A percentile compares a stretch with the other conserved stretches of the same genome.
phyloP scores from a whole-genome alignment of 768 basidiomycete genomes.

The Tulasnella sp. region DNA sequence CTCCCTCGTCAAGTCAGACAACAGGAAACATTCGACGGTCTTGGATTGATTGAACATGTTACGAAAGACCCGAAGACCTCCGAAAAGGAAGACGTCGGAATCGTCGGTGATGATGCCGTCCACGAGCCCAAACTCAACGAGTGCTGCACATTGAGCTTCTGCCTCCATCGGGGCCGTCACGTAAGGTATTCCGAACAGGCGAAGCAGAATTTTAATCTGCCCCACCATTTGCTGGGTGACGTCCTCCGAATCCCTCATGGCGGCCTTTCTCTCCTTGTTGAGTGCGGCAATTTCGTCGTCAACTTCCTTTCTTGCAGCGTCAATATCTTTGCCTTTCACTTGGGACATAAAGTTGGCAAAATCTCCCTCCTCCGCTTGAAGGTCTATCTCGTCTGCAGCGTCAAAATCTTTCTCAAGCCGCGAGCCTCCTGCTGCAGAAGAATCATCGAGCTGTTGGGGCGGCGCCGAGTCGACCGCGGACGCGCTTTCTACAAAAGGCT shows the following conservation, averaged over 20 bases:
- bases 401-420: slow-evolving; percentile 49
- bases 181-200: slow-evolving; percentile 94
- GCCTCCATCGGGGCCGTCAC: slow-evolving; percentile 99
- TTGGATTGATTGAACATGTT: slow-evolving; percentile 99
- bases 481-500: background rate
- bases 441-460: slow-evolving; percentile 30
- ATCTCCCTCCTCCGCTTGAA: slow-evolving; percentile 70
- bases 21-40: slow-evolving; percentile 93
- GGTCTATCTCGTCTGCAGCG: slow-evolving; percentile 78
- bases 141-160: slow-evolving; percentile 94
- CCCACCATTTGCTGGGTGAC: slow-evolving; percentile 90
- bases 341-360: slow-evolving; percentile 90
- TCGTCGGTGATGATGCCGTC: slow-evolving; percentile 99
- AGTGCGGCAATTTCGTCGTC: slow-evolving; percentile 81
- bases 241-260: slow-evolving; percentile 91
- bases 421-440: background rate
- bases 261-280: slow-evolving; percentile 75
- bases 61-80: slow-evolving; percentile 90
- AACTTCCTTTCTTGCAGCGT: slow-evolving; percentile 76
- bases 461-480: background rate
- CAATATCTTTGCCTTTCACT: slow-evolving; percentile 78
- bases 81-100: slow-evolving; percentile 97
- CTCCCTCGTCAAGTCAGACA: slow-evolving; percentile 76
- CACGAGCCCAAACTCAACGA: slow-evolving; percentile 75
- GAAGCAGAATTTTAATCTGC: slow-evolving; percentile 77